These are phyloP conservation scores for Neltuma alba DNA, from an alignment of 306 rosid genomes.

Conservation along the genomic window DNA sequence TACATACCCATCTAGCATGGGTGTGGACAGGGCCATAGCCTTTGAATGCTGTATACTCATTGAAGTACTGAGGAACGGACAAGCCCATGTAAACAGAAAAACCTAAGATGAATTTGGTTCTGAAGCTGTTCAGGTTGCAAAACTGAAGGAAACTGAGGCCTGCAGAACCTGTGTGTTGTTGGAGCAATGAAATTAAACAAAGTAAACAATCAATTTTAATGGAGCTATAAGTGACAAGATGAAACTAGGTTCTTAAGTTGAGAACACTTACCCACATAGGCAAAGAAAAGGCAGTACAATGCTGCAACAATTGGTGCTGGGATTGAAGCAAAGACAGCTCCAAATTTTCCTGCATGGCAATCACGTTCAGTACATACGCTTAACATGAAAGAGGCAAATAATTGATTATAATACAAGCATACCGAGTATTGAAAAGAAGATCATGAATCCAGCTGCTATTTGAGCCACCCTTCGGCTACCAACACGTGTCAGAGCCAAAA, in stretches of 20 bases:
- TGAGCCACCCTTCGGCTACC: constrained; percentile 98
- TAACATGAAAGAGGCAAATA: constrained; percentile 5
- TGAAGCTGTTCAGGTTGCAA: constrained; percentile 90
- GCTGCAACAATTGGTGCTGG: constrained; percentile 92
- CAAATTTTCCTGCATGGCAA: constrained; percentile 73
- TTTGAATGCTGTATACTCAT: constrained; percentile 78
- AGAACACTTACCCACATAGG: constrained; percentile 81
- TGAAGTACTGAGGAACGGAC: constrained; percentile 93
- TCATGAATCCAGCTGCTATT: constrained; percentile 95
- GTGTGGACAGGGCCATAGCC: constrained; percentile 96
- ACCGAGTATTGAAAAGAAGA: constrained; percentile 95
- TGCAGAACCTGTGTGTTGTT: constrained; percentile 71
- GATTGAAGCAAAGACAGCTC: constrained; percentile 96
- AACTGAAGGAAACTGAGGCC: constrained; percentile 89
- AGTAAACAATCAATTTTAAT: constrained; percentile 8
- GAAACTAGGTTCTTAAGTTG: constrained; percentile 22
- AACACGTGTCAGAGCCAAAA: constrained; percentile 89
- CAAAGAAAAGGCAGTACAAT: constrained; percentile 90
- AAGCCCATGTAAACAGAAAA: constrained; percentile 92
- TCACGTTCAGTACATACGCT: constrained; percentile 9
- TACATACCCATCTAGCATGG: constrained; percentile 80
- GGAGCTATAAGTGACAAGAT: background rate
- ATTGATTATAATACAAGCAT: background rate
- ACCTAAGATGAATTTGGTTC: constrained; percentile 78
- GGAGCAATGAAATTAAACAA: background rate